Evolutionary conservation across 176 grass and related monocot genomes (phyloP).

Genomic region (Melocanna baccifera): DNA sequence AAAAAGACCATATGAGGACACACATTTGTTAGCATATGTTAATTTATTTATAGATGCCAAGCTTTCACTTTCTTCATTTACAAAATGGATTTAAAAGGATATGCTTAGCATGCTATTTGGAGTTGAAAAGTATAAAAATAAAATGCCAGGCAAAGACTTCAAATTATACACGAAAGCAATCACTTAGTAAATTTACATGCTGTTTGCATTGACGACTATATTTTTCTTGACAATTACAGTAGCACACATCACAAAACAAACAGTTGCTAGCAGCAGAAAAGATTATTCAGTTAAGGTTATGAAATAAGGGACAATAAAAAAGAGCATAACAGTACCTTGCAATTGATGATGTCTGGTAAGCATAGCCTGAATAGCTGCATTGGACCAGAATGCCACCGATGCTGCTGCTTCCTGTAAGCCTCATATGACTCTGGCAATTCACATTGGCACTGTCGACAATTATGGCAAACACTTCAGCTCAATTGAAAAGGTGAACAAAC

Average conservation of each 20-base stretch:
- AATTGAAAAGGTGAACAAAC: not conserved
- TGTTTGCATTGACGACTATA: not conserved
- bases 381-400: constrained; percentile 97
- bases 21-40: not conserved
- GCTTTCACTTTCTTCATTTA: not conserved
- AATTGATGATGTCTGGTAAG: constrained; percentile 79
- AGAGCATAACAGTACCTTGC: constrained; percentile 56
- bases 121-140: not conserved
- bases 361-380: constrained; percentile 98
- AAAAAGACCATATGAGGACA: not conserved
- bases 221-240: not conserved
- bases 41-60: not conserved
- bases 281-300: not conserved
- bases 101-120: not conserved
- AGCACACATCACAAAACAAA: not conserved
- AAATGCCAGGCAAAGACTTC: not conserved
- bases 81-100: not conserved
- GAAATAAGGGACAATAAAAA: not conserved
- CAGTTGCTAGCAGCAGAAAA: not conserved
- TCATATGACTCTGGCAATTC: constrained; percentile 98
- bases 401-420: constrained; percentile 98
- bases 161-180: not conserved
- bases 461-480: not conserved
- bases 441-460: constrained; percentile 73
- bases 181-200: not conserved